Evolutionary conservation across 805 yeast genomes (phyloP), one percentile per base, ranked within the genome.

Genomic region (Lipomyces spencermartinsiae): DNA sequence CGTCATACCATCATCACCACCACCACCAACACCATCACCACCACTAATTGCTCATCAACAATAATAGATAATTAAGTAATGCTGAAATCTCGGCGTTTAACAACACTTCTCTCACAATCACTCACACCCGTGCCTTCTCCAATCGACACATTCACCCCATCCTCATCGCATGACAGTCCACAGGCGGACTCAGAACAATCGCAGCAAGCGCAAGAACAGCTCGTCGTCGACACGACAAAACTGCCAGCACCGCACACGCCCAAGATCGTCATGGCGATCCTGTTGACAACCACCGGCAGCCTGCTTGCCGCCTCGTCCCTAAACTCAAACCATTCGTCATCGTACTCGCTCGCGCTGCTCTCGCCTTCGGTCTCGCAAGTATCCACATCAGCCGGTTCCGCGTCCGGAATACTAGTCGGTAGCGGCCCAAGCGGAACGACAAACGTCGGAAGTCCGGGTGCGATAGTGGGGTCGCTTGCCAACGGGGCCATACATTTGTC

Each of bases 81-180:
- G 74, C 71, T 71, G 43, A 66, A 65, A 60, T 70, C 73, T 12
- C 55, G 74, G 62, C 74, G 74, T 10, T 58, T 71, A 29, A 68
- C 67, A 8, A 55, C 72, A 10, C 62, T 71, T 39, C 64, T 71
- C 16, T 67, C 74, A 43, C 73, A 71, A 55, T 61, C 66, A 5
- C 59, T 71, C 14, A 31, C 62, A 1, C 60, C 66, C 4, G 25
- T 60, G 2, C 8, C 66, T 19, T 58, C 71, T 31, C 71, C 71
- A 4, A 51, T 65, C 31, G 71, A 68, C 51, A 68, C 68, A 31
- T 65, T 64, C 25, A 46, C 31, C 7, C 59, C 65, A 2, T 25
- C 54, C 19, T 22, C 34, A 22, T n/a, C 25, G 2, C n/a, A 10
- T 29, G 39, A 37, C 10, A 37, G 1, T 51, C 59, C n/a, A 43